These are phyloP conservation scores for Exophiala sideris DNA, from an alignment of 2,329 filamentous ascomycete genomes.

Conservation along the genomic window DNA sequence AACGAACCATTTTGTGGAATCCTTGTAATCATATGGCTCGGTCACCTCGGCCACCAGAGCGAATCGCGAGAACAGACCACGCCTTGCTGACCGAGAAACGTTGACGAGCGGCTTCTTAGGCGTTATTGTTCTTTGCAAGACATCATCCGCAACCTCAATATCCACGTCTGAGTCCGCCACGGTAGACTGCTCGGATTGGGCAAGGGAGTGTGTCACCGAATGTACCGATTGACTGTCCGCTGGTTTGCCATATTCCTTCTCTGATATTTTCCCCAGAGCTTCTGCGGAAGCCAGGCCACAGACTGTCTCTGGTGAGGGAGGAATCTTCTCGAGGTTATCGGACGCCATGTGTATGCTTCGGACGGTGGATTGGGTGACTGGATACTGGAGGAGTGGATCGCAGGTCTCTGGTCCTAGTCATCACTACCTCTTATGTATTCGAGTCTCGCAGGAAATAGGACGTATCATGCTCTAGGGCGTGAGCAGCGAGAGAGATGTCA, in stretches of 20 bases:
- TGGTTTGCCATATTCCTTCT: constrained; percentile 3
- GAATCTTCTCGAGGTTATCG: constrained; percentile 13
- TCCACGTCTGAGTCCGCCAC: constrained; percentile 13
- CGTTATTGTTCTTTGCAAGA: constrained; percentile 29
- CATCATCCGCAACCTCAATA: constrained; percentile 18
- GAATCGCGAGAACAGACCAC: constrained; percentile 70
- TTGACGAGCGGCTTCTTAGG: constrained; percentile 40
- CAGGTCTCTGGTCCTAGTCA: constrained; percentile 12
- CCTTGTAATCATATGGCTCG: constrained; percentile 68
- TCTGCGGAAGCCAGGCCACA: neutral
- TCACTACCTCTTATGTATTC: constrained; percentile 4
- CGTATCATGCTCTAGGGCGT: neutral
- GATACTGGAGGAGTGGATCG: neutral
- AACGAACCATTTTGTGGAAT: constrained; percentile 77
- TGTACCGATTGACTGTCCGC: constrained; percentile 11
- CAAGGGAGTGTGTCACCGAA: constrained; percentile 5
- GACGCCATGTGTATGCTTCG: constrained; percentile 6
- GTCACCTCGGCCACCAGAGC: constrained; percentile 75
- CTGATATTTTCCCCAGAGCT: neutral
- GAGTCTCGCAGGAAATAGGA: too few species aligned
- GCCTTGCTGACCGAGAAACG: constrained; percentile 54
- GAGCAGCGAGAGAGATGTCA: neutral
- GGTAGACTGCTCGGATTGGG: constrained; percentile 11
- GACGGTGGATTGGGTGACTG: neutral
- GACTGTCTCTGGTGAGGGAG: constrained; percentile 3